phyloP scores from a whole-genome alignment of 1,139 yeast species.

The Suhomyces coccinellae region DNA sequence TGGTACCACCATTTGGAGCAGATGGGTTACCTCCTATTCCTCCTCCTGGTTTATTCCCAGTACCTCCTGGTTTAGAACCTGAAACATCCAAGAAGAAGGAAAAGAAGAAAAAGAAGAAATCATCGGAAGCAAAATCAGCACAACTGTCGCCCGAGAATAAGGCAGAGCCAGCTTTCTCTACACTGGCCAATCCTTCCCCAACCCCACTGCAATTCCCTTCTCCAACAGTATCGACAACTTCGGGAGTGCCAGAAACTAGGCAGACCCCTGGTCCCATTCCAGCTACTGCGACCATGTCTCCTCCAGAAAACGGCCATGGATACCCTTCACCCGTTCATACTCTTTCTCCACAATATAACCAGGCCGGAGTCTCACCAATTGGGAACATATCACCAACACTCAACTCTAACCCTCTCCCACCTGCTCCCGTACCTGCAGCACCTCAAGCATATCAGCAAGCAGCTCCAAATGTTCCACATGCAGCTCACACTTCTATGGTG shows the following conservation, averaged over 20 bases:
- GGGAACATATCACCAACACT: background rate
- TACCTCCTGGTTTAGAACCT: slow-evolving; percentile 12
- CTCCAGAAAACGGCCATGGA: slow-evolving; percentile 4
- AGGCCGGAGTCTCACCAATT: background rate
- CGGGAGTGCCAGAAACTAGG: slow-evolving; percentile 1
- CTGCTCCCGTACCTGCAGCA: slow-evolving; percentile 1
- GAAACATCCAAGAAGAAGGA: slow-evolving; percentile 18
- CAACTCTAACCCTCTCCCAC: background rate
- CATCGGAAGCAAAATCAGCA: slow-evolving; percentile 4
- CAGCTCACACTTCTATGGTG: background rate
- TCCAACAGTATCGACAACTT: slow-evolving; percentile 6
- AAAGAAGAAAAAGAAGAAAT: slow-evolving; percentile 17
- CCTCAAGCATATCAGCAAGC: background rate
- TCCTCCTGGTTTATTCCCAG: slow-evolving; percentile 16
- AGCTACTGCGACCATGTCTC: slow-evolving; percentile 5
- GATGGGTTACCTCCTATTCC: slow-evolving; percentile 17
- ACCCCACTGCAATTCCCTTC: slow-evolving; percentile 8
- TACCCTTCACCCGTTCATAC: background rate
- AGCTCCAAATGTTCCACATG: background rate
- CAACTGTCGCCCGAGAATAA: slow-evolving; percentile 7
- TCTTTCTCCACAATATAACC: too few relatives aligned
- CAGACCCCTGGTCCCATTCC: slow-evolving; percentile 6
- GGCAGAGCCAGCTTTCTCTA: background rate
- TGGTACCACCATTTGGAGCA: slow-evolving; percentile 11
- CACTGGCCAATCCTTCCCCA: background rate